A percentile compares a stretch with the other conserved stretches of the same genome.
These are phyloP conservation scores for Ceratocystis harringtonii DNA, from an alignment of 2,329 filamentous ascomycete genomes.

Conservation along the genomic window DNA sequence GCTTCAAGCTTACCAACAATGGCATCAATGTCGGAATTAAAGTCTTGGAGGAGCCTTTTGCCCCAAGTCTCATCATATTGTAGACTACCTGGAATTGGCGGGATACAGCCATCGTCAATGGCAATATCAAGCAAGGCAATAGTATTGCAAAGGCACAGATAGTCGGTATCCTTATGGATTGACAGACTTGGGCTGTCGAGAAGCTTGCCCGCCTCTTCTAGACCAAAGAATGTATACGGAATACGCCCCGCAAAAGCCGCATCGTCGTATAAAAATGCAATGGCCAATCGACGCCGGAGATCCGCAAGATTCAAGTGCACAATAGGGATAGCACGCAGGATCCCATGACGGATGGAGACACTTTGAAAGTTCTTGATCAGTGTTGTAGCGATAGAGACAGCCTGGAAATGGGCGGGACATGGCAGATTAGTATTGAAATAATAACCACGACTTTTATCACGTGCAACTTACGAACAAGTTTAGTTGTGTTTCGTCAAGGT, in stretches of 20 bases:
- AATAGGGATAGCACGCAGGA: slow-evolving; percentile 45
- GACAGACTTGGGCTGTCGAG: slow-evolving; percentile 35
- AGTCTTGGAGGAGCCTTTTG: slow-evolving; percentile 28
- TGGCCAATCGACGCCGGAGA: slow-evolving; percentile 50
- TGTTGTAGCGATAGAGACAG: not conserved
- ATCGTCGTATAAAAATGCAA: slow-evolving; percentile 46
- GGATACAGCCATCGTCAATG: slow-evolving; percentile 44
- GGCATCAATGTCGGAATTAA: slow-evolving; percentile 57
- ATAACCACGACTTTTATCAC: not conserved
- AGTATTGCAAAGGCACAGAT: slow-evolving; percentile 48
- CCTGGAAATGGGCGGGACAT: not conserved
- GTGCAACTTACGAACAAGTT: slow-evolving; percentile 29
- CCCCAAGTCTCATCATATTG: slow-evolving; percentile 20
- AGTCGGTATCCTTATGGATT: slow-evolving; percentile 46
- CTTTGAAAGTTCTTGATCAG: slow-evolving; percentile 34
- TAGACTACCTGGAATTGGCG: slow-evolving; percentile 17
- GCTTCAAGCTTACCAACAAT: slow-evolving; percentile 45
- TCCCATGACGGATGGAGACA: slow-evolving; percentile 38
- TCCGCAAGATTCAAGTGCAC: slow-evolving; percentile 37
- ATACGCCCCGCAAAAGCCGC: slow-evolving; percentile 28
- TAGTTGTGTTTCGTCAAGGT: slow-evolving; percentile 28
- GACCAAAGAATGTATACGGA: slow-evolving; percentile 27
- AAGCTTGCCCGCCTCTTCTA: not conserved
- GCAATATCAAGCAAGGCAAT: slow-evolving; percentile 58
- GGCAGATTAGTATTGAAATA: not conserved